phyloP scores from a whole-genome alignment of 208 protist species.

The Vickermania spadyakhi region DNA sequence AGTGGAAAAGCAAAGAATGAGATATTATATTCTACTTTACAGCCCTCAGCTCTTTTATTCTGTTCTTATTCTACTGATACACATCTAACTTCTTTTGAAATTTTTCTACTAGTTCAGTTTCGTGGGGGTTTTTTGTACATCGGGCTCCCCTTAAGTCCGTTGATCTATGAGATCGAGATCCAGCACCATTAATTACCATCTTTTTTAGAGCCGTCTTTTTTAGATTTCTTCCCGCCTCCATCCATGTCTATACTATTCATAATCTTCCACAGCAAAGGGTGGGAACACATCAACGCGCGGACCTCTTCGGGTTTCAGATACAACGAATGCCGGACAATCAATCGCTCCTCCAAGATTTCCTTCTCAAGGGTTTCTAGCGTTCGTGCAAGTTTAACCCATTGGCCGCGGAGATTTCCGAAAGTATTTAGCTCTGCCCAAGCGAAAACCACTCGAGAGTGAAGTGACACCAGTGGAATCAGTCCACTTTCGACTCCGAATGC shows the following conservation, averaged over 20 bases:
- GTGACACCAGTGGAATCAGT: conserved; percentile 35
- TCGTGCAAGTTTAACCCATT: conserved; percentile 48
- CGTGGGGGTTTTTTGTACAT: no score
- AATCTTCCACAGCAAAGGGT: conserved; percentile 19
- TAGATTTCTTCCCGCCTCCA: conserved; percentile 13
- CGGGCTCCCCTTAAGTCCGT: no score
- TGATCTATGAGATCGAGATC: no score
- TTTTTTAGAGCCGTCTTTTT: no score
- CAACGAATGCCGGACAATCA: conserved; percentile 14
- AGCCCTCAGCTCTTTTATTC: no score
- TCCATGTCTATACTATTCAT: conserved; percentile 56
- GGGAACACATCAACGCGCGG: conserved; percentile 35
- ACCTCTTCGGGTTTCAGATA: conserved; percentile 22
- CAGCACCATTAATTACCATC: no score
- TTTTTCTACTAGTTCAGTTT: no score
- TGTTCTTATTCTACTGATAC: no score
- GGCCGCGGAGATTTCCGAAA: conserved; percentile 53
- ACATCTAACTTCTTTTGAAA: no score
- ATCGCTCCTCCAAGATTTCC: conserved; percentile 4
- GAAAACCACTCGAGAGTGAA: conserved; percentile 26
- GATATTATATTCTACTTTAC: no score
- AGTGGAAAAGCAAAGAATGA: no score
- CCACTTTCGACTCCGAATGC: conserved; percentile 44
- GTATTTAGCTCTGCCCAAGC: conserved; percentile 58
- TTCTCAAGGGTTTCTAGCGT: conserved; percentile 23